These are phyloP conservation scores for Musa itinerans DNA, from an alignment of 176 grass and related monocot genomes.

Conservation along the genomic window DNA sequence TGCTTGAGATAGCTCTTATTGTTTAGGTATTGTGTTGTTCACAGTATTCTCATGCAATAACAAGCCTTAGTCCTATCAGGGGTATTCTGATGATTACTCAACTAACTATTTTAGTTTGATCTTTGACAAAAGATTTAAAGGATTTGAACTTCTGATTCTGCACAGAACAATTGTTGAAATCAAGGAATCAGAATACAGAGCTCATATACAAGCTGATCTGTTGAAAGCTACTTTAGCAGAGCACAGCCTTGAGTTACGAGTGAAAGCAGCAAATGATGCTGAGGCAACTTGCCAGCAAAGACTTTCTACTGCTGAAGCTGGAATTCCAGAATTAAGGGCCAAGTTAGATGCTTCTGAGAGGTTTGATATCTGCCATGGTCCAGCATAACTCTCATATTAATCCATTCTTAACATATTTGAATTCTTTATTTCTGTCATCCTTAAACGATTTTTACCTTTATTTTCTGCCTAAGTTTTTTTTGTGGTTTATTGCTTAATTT, in stretches of 20 bases:
- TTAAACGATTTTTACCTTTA: not conserved
- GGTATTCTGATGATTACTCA: not conserved
- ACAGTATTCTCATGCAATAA: not conserved
- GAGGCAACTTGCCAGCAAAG: conserved; percentile 89
- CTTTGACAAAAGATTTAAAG: not conserved
- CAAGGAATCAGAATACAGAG: conserved; percentile 82
- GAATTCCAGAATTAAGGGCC: conserved; percentile 52
- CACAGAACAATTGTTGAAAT: conserved; percentile 64
- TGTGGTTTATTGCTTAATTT: not conserved
- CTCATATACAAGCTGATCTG: conserved; percentile 49
- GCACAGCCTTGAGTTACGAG: conserved; percentile 78
- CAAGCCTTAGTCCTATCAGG: not conserved
- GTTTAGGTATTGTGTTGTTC: not conserved
- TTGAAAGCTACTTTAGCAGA: conserved; percentile 66
- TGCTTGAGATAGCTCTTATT: too few species aligned
- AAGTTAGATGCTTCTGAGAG: conserved; percentile 80
- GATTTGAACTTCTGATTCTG: conserved; percentile 9
- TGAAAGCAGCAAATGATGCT: conserved; percentile 97
- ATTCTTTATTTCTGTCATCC: too few species aligned
- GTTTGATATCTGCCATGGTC: conserved; percentile 32
- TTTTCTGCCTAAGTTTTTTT: not conserved
- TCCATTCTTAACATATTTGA: too few species aligned
- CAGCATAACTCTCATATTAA: not conserved
- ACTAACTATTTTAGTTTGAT: not conserved
- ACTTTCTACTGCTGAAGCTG: conserved; percentile 71